phyloP scores from a whole-genome alignment of 2,329 filamentous ascomycete species.

The Colletotrichum musae region DNA sequence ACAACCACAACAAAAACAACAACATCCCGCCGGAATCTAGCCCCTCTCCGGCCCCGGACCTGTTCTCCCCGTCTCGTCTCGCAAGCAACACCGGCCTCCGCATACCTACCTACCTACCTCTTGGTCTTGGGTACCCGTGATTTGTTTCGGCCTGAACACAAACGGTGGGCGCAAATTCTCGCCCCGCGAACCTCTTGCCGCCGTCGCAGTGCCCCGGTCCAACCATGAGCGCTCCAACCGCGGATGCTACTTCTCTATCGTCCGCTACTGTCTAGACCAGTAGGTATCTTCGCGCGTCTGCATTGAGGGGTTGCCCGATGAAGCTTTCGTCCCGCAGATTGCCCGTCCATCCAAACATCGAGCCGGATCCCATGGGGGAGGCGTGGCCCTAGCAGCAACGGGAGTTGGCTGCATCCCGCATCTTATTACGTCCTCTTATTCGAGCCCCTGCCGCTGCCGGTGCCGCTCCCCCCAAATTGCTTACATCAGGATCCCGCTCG shows the following conservation, averaged over 20 bases:
- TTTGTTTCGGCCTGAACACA: too few species aligned
- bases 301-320: too few species aligned
- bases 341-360: conserved; percentile 5
- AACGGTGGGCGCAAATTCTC: too few species aligned
- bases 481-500: conserved; percentile 1
- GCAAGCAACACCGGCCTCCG: conserved; percentile 12
- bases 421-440: conserved; percentile 19
- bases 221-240: background rate
- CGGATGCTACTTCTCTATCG: too few species aligned
- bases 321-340: conserved; percentile 15
- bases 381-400: conserved; percentile 9
- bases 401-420: conserved; percentile 31
- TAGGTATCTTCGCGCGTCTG: too few species aligned
- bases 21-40: conserved; percentile 10
- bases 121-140: background rate
- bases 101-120: too few species aligned
- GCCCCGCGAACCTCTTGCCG: background rate
- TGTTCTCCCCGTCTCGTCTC: background rate
- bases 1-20: background rate
- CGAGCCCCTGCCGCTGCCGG: background rate
- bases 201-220: background rate
- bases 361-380: background rate
- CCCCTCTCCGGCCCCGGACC: background rate
- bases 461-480: conserved; percentile 10
- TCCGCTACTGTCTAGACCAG: too few species aligned